These are phyloP conservation scores for Metschnikowia orientalis DNA, from an alignment of 805 yeast species.

Conservation along the genomic window DNA sequence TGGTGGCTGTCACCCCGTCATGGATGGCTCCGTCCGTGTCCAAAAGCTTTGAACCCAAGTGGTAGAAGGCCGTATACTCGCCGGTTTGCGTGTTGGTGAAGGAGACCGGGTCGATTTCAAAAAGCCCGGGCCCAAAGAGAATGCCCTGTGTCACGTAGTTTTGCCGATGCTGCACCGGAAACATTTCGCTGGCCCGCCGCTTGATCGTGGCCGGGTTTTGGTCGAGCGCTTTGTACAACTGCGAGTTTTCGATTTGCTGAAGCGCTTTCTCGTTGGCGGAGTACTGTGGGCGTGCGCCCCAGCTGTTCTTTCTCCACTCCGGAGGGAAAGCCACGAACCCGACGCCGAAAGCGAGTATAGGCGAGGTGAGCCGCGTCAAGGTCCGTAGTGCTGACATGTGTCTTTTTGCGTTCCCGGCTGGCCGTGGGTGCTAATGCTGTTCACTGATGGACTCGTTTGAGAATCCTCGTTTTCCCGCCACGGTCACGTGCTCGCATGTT, in stretches of 20 bases:
- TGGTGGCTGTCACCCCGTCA: conserved; percentile 73
- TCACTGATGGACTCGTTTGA: no score
- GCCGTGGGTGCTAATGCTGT: no score
- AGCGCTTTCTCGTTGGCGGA: conserved; percentile 22
- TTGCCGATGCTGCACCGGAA: conserved; percentile 55
- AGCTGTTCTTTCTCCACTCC: conserved; percentile 17
- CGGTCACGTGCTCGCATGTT: no score
- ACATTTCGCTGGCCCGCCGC: conserved; percentile 14
- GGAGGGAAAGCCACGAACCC: conserved; percentile 17
- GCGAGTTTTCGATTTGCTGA: conserved; percentile 35
- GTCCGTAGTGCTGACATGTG: conserved; percentile 5
- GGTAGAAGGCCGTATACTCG: conserved; percentile 61
- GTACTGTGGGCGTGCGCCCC: conserved; percentile 13
- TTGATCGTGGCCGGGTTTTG: conserved; percentile 5
- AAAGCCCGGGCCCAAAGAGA: conserved; percentile 59
- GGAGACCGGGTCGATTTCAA: conserved; percentile 74
- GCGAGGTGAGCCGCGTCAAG: conserved; percentile 12
- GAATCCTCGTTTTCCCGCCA: no score
- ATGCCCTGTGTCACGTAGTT: conserved; percentile 72
- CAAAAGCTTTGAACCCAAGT: conserved; percentile 60
- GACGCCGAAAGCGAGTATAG: conserved; percentile 17
- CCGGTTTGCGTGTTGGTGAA: conserved; percentile 49
- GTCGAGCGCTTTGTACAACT: conserved; percentile 11
- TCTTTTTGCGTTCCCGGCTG: no score
- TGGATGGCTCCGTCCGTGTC: conserved; percentile 74